Evolutionary conservation across 345 rosid genomes (phyloP), one percentile per base, ranked within the genome.

Genomic region (Tarenaya hassleriana): DNA sequence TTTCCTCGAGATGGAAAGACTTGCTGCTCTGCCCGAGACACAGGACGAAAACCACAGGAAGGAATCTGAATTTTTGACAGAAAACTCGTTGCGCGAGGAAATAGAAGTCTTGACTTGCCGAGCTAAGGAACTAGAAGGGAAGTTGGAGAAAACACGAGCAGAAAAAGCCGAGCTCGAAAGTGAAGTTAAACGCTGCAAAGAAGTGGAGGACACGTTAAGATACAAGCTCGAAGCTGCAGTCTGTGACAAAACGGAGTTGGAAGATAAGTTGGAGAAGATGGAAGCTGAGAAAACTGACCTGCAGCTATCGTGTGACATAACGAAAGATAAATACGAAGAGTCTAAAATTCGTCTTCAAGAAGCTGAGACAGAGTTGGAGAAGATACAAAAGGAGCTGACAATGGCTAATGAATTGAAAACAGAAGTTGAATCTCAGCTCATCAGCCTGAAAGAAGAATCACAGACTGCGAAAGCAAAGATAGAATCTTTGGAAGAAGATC

Each of bases 1-100:
- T 73, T 91, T 91, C 62, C 89, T 91, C 47, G 98, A 91, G 68
- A 91, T 91, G 96, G 98, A 91, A 70, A 74, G 67, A 37, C 89
- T 91, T 72, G 90, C 29, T 24, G 83, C 95, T 11, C 64, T 84
- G 70, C 73, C 88, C 7, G 78, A 73, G 70, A 62, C 59, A 61
- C 64, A 61, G 55, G 74, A 45, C 38, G 69, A 56, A 17, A 73
- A 44, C 11, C 39, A 21, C 53, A 29, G 55, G 8, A 50, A 57
- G 29, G 75, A 72, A 54, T 66, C 84, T 34, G 70, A 56, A 39
- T 70, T 65, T 39, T 6, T 46, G 27, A 40, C 64, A 24, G 72
- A 70, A 50, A 66, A 57, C 50, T 70, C 47, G 3, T 52, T 83
- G 61, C 68, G 66, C 72, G 71, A 72, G 29, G 88, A 84, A 60